phyloP scores from a whole-genome alignment of 305 asterid species.

The Solanum chacoense region DNA sequence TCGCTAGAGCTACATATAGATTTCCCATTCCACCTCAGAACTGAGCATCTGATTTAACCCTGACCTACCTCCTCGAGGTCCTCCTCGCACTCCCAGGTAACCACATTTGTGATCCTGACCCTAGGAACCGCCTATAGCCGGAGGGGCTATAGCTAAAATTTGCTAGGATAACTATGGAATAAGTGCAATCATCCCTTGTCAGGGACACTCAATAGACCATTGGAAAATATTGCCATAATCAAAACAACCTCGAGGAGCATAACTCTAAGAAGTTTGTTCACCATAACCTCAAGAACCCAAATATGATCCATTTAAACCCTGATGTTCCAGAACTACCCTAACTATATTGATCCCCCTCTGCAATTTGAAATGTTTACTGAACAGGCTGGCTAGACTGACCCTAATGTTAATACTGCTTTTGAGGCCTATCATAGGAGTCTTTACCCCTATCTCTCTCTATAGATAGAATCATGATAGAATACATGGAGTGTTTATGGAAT shows the following conservation, averaged over 20 bases:
- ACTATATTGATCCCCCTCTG: too few relatives aligned
- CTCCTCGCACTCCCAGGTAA: not conserved
- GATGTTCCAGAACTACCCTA: not conserved
- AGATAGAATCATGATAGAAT: not conserved
- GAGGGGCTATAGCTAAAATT: not conserved
- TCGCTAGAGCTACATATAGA: not conserved
- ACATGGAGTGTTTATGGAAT: not conserved
- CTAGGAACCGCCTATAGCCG: not conserved
- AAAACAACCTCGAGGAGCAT: too few relatives aligned
- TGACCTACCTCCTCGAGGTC: not conserved
- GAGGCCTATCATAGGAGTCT: not conserved
- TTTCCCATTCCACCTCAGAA: not conserved
- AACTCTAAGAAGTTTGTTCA: not conserved
- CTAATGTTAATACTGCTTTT: not conserved
- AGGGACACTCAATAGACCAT: not conserved
- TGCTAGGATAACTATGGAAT: not conserved
- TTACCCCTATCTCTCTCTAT: not conserved
- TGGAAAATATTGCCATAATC: not conserved
- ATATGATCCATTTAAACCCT: not conserved
- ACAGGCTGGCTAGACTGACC: not conserved
- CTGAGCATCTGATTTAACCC: not conserved
- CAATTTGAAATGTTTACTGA: too few relatives aligned
- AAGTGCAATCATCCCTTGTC: not conserved
- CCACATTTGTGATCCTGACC: not conserved
- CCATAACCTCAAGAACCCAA: not conserved